Conservation (phyloP, 495 filamentous ascomycete species). For the Penicillium canescens region DNA sequence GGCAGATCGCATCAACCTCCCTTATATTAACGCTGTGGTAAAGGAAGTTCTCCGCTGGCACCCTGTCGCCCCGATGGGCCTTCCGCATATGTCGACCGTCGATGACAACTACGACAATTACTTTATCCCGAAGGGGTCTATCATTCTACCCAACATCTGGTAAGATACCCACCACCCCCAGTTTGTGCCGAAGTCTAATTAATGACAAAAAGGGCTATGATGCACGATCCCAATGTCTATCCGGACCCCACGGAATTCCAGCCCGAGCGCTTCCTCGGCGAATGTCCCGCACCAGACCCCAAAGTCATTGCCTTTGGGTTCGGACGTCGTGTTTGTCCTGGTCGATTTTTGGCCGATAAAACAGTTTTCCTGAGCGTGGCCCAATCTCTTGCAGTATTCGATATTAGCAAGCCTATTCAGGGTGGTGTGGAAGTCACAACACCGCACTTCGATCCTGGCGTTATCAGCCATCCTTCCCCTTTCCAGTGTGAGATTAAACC, state of each 20-base stretch:
- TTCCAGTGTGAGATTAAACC: conserved; percentile 31
- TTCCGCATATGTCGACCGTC: conserved; percentile 55
- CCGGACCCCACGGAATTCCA: conserved; percentile 30
- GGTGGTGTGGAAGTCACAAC: conserved; percentile 19
- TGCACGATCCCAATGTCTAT: conserved; percentile 30
- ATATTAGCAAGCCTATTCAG: conserved; percentile 22
- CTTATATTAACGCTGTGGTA: conserved; percentile 45
- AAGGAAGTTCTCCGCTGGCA: conserved; percentile 50
- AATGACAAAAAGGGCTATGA: conserved; percentile 19
- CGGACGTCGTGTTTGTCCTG: conserved; percentile 60
- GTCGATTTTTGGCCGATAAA: conserved; percentile 58
- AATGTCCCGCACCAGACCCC: conserved; percentile 28
- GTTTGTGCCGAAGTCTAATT: neutral
- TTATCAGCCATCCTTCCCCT: conserved; percentile 40
- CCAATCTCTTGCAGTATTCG: conserved; percentile 56
- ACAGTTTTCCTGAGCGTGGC: conserved; percentile 53
- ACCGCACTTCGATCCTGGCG: conserved; percentile 33
- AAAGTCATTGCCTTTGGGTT: conserved; percentile 51
- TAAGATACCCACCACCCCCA: conserved; percentile 4
- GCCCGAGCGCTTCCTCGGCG: conserved; percentile 40
- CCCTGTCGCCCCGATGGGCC: conserved; percentile 40
- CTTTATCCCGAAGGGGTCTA: conserved; percentile 47
- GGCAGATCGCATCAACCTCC: conserved; percentile 34
- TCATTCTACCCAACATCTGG: conserved; percentile 42
- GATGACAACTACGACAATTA: conserved; percentile 49